These are phyloP conservation scores for Begonia loranthoides DNA, from an alignment of 306 rosid genomes.

Conservation along the genomic window DNA sequence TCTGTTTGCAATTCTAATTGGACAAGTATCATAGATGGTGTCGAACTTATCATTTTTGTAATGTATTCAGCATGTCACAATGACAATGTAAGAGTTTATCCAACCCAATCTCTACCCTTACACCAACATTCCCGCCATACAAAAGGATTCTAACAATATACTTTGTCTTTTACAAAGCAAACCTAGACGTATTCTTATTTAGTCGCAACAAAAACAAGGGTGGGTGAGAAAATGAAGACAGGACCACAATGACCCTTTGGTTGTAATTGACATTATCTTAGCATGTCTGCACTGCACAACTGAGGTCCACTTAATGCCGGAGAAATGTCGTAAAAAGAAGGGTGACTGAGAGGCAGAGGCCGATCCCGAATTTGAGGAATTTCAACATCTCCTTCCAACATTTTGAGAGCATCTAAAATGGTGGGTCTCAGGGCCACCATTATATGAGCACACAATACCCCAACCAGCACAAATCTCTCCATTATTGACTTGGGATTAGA, in stretches of 20 bases:
- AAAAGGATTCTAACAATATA: too few relatives aligned
- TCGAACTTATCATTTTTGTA: too few relatives aligned
- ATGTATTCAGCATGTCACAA: too few relatives aligned
- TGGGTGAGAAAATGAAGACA: conserved; percentile 1
- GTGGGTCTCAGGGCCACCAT: conserved; percentile 96
- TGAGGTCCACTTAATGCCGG: conserved; percentile 61
- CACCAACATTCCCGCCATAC: too few relatives aligned
- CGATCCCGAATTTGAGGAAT: conserved; percentile 83
- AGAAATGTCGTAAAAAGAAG: conserved; percentile 43
- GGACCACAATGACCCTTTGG: too few relatives aligned
- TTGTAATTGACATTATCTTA: conserved; percentile 40
- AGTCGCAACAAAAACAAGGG: background rate
- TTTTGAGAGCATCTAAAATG: conserved; percentile 75
- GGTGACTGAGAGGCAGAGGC: conserved; percentile 92
- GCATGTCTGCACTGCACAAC: conserved; percentile 61
- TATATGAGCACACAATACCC: conserved; percentile 82
- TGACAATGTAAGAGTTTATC: too few relatives aligned
- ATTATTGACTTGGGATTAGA: conserved; percentile 78
- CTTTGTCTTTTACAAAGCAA: too few relatives aligned
- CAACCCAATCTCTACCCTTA: too few relatives aligned
- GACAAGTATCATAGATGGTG: too few relatives aligned
- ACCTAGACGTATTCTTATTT: too few relatives aligned
- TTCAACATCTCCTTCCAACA: conserved; percentile 93
- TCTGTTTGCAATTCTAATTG: too few relatives aligned
- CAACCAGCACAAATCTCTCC: conserved; percentile 80